These are phyloP conservation scores for Solanum stenotomum DNA, from an alignment of 257 asterid species.

Conservation along the genomic window DNA sequence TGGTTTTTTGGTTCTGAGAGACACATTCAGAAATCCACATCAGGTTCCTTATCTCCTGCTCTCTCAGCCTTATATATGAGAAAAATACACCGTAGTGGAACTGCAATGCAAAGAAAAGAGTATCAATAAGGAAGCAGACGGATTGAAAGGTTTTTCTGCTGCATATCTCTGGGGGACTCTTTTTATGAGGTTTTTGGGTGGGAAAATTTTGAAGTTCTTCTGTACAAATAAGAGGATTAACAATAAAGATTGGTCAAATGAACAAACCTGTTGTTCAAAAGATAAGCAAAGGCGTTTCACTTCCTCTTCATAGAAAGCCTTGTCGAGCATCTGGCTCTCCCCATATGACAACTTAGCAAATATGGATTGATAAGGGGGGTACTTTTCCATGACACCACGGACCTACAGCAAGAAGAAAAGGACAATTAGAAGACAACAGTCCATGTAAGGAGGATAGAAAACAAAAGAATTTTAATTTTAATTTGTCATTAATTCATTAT, in stretches of 20 bases:
- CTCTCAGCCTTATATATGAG: conserved; percentile 85
- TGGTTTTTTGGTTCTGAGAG: conserved; percentile 89
- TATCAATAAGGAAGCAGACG: background rate
- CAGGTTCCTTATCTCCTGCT: conserved; percentile 93
- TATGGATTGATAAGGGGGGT: conserved; percentile 82
- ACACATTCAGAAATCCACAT: conserved; percentile 99
- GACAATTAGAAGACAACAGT: background rate
- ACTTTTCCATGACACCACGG: conserved; percentile 82
- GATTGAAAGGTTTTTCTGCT: background rate
- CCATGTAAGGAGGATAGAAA: background rate
- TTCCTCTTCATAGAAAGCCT: conserved; percentile 96
- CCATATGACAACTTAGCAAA: conserved; percentile 79
- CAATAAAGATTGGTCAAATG: background rate
- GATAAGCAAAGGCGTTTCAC: conserved; percentile 90
- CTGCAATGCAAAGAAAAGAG: conserved; percentile 33
- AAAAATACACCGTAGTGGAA: conserved; percentile 85
- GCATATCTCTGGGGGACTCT: background rate
- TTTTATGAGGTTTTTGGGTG: background rate
- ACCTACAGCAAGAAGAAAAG: conserved; percentile 39
- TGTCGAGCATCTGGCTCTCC: conserved; percentile 97
- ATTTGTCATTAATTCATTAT: background rate
- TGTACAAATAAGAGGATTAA: background rate
- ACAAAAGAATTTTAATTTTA: background rate
- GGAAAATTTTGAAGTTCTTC: background rate
- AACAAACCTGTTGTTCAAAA: conserved; percentile 89